phyloP scores from a whole-genome alignment of 306 rosid species.

The Carpinus viminea region DNA sequence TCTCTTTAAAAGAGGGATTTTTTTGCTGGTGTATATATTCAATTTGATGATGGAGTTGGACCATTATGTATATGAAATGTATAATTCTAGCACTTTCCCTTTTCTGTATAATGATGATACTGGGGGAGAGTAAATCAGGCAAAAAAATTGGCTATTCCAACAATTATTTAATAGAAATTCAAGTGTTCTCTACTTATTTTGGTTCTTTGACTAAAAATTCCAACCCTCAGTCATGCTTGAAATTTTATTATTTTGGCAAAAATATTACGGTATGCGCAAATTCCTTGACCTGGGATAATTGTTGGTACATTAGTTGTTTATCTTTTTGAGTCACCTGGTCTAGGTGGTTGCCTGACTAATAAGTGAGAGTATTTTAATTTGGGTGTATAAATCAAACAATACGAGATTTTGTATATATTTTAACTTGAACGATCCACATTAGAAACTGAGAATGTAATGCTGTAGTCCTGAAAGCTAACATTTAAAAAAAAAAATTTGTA shows the following conservation, averaged over 20 bases:
- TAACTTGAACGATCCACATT: neutral
- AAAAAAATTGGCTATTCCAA: neutral
- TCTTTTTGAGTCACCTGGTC: conserved; percentile 4
- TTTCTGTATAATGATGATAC: neutral
- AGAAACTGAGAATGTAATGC: conserved; percentile 9
- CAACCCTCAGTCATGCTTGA: neutral
- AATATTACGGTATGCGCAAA: neutral
- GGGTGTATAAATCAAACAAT: neutral
- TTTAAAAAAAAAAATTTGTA: conserved; percentile 28
- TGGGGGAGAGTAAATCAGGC: neutral
- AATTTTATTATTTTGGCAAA: neutral
- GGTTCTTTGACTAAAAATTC: conserved; percentile 2
- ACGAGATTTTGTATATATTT: conserved; percentile 4
- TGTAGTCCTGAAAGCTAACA: conserved; percentile 24
- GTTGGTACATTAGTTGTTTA: neutral
- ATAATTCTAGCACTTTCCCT: neutral
- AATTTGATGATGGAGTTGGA: neutral
- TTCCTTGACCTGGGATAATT: neutral
- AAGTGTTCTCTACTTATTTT: neutral
- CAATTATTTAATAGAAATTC: neutral
- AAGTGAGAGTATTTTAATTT: conserved; percentile 8
- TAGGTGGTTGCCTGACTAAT: conserved; percentile 5
- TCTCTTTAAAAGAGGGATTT: neutral
- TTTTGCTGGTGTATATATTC: neutral
- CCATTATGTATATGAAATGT: neutral